Percentiles rank a stretch among this genome's conserved stretches.
phyloP scores from a whole-genome alignment of 2,329 filamentous ascomycete genomes.

The Colletotrichum tropicicola region DNA sequence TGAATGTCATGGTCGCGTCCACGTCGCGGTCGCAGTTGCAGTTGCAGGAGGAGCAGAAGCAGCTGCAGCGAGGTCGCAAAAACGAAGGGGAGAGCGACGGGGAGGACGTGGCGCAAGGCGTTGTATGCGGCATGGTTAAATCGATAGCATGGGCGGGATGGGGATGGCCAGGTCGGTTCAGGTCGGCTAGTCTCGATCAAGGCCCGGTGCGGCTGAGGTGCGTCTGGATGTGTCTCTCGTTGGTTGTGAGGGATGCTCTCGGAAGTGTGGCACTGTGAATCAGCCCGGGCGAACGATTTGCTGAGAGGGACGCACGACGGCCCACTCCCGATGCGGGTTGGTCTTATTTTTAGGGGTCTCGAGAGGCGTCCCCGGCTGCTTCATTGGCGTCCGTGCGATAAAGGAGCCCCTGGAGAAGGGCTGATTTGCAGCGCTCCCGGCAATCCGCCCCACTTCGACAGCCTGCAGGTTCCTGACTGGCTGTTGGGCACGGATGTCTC shows the following conservation, averaged over 20 bases:
- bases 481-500: too few species aligned
- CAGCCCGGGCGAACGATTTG: not conserved
- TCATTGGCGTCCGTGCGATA: slow-evolving; percentile 17
- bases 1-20: not conserved
- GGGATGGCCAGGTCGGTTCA: not conserved
- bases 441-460: not conserved
- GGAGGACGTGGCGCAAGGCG: slow-evolving; percentile 21
- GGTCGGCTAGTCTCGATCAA: slow-evolving; percentile 21
- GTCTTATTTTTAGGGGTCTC: slow-evolving; percentile 28
- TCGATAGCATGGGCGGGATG: slow-evolving; percentile 4
- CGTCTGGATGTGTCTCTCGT: slow-evolving; percentile 3
- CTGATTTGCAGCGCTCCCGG: slow-evolving; percentile 4
- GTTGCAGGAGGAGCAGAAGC: not conserved
- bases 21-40: not conserved
- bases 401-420: not conserved
- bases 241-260: not conserved
- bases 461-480: too few species aligned
- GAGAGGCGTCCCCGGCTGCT: slow-evolving; percentile 14
- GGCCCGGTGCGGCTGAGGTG: slow-evolving; percentile 26
- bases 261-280: not conserved
- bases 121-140: slow-evolving; percentile 23
- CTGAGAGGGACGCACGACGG: not conserved
- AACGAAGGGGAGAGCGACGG: not conserved
- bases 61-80: not conserved
- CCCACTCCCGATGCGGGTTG: slow-evolving; percentile 10